Base-by-base conservation (phyloP, 352 stramenopile species). In the Pythium aquatile region DNA sequence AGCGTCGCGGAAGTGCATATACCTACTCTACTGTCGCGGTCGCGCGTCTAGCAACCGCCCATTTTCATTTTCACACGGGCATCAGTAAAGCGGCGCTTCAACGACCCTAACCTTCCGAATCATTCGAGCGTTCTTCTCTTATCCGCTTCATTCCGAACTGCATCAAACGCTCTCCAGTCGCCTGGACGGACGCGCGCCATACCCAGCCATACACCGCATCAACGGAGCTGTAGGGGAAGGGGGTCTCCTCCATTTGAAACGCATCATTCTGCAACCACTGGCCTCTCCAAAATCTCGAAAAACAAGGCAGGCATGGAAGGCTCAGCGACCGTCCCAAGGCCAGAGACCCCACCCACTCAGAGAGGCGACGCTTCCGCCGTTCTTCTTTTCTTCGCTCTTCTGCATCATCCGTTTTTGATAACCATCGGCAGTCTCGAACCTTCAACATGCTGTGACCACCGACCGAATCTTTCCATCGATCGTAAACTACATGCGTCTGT, bases 381-480 rank as follows among this genome's bases (percentile, higher is more conserved):
- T 67, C 42, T 61, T 16, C 56, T 55, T 54, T 66, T 56, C 30
- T 56, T 48, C 52, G 0, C 26, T 61, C 24, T 61, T 20, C 58
- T 61, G 37, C 51, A 32, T 46, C 51, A 61, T 26, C 17, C 17
- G 20, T 5, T 37, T 55, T 71, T 71, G 65, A 71, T 71, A 66
- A 56, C 65, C 65, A 71, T 71, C 65, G 60, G 20, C 20, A 24
- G 20, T 24, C 26, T 3, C 56, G 33, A 3, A 51, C 57, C 63
- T 61, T 64, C 63, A 64, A 61, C 56, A 57, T 63, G 55, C 24
- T 28, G 20, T 24, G 20, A 24, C 20, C 20, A 24, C 20, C 47
- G 54, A 5, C 9, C 55, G 63, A 69, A 69, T 69, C 58, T 70
- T 70, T 70, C 64, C 63, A 63, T 29, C 39, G 53, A 68, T 58